Base-by-base conservation (phyloP, 1,284 basidiomycete species). In the Austroboletus olivaceoglutinosus region DNA sequence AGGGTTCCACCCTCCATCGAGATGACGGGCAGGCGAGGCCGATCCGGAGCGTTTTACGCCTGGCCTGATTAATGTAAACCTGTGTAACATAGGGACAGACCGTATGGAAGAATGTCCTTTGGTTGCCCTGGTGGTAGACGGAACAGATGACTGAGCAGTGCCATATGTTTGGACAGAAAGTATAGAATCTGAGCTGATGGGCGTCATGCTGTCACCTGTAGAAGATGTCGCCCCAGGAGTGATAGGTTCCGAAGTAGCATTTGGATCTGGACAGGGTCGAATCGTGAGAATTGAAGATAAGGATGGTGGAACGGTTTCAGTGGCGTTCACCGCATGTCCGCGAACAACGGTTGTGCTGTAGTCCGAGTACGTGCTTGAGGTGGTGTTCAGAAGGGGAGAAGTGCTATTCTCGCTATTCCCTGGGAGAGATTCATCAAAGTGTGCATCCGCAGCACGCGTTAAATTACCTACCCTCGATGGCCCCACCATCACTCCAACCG, bases 51-150 rank as follows among this genome's bases (percentile, higher is more conserved):
- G 79, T 69, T 85, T 85, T 44, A 77, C 76, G 19, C 85, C 83
- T 34, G 89, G 86, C 64, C 88, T 89, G 56, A 93, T 78, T 31
- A 94, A 74, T 11, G 92, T 89, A 72, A 95, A 95, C 22, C 93
- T 83, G 69, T 95, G 92, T 1, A 91, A 76, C 50, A 82, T 74
- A 8, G 81, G 74, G 2, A 78, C 61, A 13, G 77, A 74, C 23
- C 73, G 73, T 47, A 86, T 77, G 5, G 80, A 82, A 3, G 84
- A 88, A n/a, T 81, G 82, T 18, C 86, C 86, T 60, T 86, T 83
- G 1, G 85, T 89, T 7, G 85, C 88, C 11, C 74, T 74, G 3
- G 87, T 79, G 43, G 77, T 81, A 2, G 84, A 86, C 18, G 70
- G 70, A 10, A 78, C 74, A 6, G 74, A 76, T 11, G 77, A 76